Base-by-base conservation (phyloP, 1,284 basidiomycete genomes). In the Ceratobasidium papillatum region DNA sequence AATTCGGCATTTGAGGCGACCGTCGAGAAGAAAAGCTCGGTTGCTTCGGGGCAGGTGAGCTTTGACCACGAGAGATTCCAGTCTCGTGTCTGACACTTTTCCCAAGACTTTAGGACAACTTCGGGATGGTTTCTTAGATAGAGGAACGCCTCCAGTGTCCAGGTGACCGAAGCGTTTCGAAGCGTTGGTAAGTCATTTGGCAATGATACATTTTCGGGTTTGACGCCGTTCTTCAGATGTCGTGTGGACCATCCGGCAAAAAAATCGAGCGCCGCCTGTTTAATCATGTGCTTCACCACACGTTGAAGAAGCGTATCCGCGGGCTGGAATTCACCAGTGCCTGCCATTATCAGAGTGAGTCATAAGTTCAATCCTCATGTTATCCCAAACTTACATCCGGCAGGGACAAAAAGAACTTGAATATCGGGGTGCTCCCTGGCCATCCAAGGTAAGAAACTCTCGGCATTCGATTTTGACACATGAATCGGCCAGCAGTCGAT, bases 41-140 rank as follows among this genome's bases (percentile, higher is more conserved):
- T 65, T 65, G 63, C 63, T 25, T 32, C 32, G 32, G 43, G 63
- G 19, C 38, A 51, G 63, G 63, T 65, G n/a, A 65, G 43, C 19
- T 65, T 65, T 30, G 19, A 25, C 63, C 63, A 65, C 8, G 63
- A 32, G 4, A 65, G 32, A 25, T 65, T 65, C 63, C 63, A 65
- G 3, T 65, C 14, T 1, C 43, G 8, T 11, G 47, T 51, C 32
- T 51, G 32, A 51, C 63, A 65, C 47, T 65, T 65, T 22, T 65
- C 43, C 63, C 63, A 65, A 5, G 43, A 3, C 45, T 49, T 65
- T 11, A 14, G n/a, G 30, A 65, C 32, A 32, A 51, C 51, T 49
- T 65, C 63, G 8, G 43, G 63, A 14, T 51, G 63, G 4, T 34
- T 51, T 34, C 51, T 12, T n/a, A 65, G 63, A 27, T 65, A 65